A percentile compares a stretch with the other conserved stretches of the same genome.
These are phyloP conservation scores for Xerocomellus intermedius DNA, from an alignment of 768 basidiomycete genomes.

Conservation along the genomic window DNA sequence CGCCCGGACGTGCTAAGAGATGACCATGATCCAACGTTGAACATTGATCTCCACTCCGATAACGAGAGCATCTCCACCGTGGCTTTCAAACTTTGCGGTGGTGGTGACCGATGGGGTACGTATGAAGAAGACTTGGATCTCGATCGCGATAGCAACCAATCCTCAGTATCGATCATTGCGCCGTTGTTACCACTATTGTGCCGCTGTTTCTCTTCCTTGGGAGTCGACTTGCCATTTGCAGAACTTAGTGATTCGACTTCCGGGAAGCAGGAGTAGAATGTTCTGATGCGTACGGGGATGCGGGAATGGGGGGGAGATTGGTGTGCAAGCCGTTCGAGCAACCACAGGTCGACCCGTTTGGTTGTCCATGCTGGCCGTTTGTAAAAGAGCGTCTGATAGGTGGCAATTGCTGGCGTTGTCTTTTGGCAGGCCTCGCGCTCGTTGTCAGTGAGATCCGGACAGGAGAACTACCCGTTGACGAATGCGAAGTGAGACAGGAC, in stretches of 20 bases:
- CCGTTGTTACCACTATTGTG: constrained; percentile 24
- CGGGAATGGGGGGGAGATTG: no score
- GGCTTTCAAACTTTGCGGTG: constrained; percentile 70
- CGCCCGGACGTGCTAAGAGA: constrained; percentile 13
- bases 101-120: constrained; percentile 52
- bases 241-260: constrained; percentile 38
- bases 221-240: constrained; percentile 33
- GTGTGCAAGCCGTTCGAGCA: no score
- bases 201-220: constrained; percentile 36
- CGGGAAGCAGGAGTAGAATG: constrained; percentile 53
- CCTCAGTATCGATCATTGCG: constrained; percentile 28
- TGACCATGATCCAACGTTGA: constrained; percentile 31
- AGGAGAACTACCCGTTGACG: no score
- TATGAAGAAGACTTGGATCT: constrained; percentile 56
- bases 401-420: no score
- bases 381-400: no score
- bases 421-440: no score
- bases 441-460: no score
- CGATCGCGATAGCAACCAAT: constrained; percentile 45
- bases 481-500: constrained; percentile 40
- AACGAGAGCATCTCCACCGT: constrained; percentile 61
- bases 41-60: constrained; percentile 29
- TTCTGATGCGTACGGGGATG: no score
- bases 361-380: no score
- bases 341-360: no score